Evolutionary conservation across 2,329 filamentous ascomycete genomes (phyloP), one percentile per base, ranked within the genome.

Genomic region (Colletotrichum coccodes): DNA sequence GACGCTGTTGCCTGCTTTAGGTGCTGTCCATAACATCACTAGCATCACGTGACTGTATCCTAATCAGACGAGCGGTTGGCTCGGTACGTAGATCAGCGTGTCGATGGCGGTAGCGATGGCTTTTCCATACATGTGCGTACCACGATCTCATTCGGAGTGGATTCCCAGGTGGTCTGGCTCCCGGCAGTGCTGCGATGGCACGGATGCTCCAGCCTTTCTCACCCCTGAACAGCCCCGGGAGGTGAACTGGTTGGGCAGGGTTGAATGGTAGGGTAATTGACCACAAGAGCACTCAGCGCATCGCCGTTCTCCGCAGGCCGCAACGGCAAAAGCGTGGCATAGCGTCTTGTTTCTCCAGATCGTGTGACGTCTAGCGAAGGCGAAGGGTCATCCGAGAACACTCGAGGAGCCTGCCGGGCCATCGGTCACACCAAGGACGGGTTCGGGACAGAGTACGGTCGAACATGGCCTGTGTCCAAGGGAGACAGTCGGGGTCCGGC

Each of bases 101-200:
- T 53, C 26, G 16, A 52, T 34, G 14, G 21, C 32, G 36, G 28
- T 32, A n/a, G 38, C 40, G 42, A 56, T 64, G 52, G 42, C 52
- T 52, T 23, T 47, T n/a, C n/a, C n/a, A n/a, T n/a, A n/a, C n/a
- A 7, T 14, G 52, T 44, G 21, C 49, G 18, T 7, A 46, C 38
- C 49, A 21, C 42, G 63, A 62, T 62, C 50, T 66, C 40, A 16
- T n/a, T 18, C 9, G n/a, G 34, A 21, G 56, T 53, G 21, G 46
- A 16, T 23, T 34, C 40, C 23, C 49, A 16, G 14, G 49, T 47
- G 32, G 18, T 57, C 62, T 40, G 34, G 34, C 40, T 57, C 59
- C 52, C 28, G 50, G 64, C 46, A 34, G 59, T 58, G 44, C 64
- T 52, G 28, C 50, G 50, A 32, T 63, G 61, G 64, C 64, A 68